phyloP scores from a whole-genome alignment of 139 green algal genomes.

The Asterochloris sp. region DNA sequence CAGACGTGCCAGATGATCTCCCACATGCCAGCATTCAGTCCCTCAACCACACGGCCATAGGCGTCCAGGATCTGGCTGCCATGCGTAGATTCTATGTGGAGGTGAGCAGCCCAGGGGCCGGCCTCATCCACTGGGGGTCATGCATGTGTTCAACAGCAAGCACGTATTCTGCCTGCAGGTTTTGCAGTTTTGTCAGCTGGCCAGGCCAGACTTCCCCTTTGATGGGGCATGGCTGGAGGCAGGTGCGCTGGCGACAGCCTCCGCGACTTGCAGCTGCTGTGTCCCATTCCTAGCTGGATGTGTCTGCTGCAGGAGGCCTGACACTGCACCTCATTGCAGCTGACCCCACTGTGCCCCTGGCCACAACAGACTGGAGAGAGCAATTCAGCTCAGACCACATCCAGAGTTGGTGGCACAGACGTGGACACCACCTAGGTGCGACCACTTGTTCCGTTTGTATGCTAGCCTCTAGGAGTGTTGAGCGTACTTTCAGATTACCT shows the following conservation, averaged over 20 bases:
- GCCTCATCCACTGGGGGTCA: background rate
- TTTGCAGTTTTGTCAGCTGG: background rate
- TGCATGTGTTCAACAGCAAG: background rate
- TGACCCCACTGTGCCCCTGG: conserved; percentile 6
- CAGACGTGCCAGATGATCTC: too few relatives aligned
- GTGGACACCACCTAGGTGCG: conserved; percentile 13
- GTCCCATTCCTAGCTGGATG: too few relatives aligned
- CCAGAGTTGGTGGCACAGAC: conserved; percentile 18
- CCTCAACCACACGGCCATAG: conserved; percentile 4
- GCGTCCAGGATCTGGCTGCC: background rate
- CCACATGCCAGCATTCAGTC: background rate
- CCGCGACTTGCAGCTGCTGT: too few relatives aligned
- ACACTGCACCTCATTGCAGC: conserved; percentile 16
- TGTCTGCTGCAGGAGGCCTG: background rate
- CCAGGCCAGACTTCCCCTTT: conserved; percentile 15
- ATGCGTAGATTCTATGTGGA: background rate
- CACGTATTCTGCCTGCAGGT: conserved; percentile 1
- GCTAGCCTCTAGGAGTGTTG: background rate
- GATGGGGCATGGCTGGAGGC: conserved; percentile 17
- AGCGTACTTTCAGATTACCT: background rate
- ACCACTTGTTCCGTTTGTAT: background rate
- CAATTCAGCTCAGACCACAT: background rate
- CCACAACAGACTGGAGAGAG: background rate
- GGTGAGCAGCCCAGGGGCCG: too few relatives aligned
- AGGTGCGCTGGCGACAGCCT: background rate